Conservation (phyloP, 208 protist genomes). For the Leishmania turanica region DNA sequence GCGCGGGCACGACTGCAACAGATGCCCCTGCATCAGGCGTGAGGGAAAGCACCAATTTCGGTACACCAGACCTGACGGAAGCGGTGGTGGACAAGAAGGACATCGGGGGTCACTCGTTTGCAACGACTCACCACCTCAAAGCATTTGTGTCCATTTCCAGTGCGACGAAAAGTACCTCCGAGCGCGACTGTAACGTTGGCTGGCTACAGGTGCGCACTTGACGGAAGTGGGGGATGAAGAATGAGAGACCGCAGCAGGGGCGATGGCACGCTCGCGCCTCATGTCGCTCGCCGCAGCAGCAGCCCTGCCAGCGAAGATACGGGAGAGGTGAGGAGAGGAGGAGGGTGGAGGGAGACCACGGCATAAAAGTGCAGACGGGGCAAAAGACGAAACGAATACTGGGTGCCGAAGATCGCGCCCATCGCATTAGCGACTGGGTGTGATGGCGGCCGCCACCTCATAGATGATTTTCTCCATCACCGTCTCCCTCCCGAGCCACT, state of each 20-base stretch:
- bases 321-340: neutral
- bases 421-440: neutral
- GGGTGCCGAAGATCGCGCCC: neutral
- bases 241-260: neutral
- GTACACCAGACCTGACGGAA: neutral
- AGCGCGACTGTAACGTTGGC: neutral
- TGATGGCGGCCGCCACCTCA: constrained; percentile 13
- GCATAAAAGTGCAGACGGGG: neutral
- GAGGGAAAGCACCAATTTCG: neutral
- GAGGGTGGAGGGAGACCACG: too few species aligned
- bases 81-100: neutral
- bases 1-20: neutral
- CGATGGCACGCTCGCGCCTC: neutral
- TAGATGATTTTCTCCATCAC: constrained; percentile 45
- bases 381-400: neutral
- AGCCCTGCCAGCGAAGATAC: neutral
- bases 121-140: neutral
- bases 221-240: neutral
- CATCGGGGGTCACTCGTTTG: neutral
- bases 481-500: constrained; percentile 48
- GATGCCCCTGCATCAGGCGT: neutral
- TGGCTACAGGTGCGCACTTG: neutral
- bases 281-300: neutral
- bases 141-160: neutral
- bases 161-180: neutral